phyloP scores from a whole-genome alignment of 2,329 filamentous ascomycete genomes.

The Fusarium temperatum region DNA sequence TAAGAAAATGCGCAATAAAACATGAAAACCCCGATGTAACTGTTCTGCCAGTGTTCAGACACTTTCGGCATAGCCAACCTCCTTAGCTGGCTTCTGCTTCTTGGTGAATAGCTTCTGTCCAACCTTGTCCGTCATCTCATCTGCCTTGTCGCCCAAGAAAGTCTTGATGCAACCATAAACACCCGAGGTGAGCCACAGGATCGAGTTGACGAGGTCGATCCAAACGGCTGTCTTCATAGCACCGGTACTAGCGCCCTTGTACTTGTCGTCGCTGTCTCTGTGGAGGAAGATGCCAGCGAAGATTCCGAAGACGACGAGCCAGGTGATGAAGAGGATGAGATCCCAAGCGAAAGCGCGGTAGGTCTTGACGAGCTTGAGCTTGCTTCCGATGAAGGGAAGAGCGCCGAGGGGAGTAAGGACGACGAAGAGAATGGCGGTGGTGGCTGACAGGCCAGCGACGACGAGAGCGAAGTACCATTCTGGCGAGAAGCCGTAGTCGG shows the following conservation, averaged over 20 bases:
- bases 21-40: neutral
- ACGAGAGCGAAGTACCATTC: conserved; percentile 73
- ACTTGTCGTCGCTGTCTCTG: conserved; percentile 61
- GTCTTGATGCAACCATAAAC: conserved; percentile 54
- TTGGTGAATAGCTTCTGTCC: conserved; percentile 51
- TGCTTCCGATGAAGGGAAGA: conserved; percentile 47
- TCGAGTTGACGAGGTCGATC: conserved; percentile 73
- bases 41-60: conserved; percentile 29
- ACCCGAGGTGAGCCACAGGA: conserved; percentile 68
- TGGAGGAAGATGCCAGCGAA: conserved; percentile 77
- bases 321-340: conserved; percentile 56
- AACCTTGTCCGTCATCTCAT: conserved; percentile 50
- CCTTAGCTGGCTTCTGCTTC: conserved; percentile 43
- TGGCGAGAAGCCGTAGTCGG: conserved; percentile 53
- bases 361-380: conserved; percentile 49
- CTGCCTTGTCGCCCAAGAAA: conserved; percentile 53
- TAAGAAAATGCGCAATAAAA: conserved; percentile 6
- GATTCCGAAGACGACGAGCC: conserved; percentile 75
- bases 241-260: conserved; percentile 54
- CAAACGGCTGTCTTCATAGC: conserved; percentile 77
- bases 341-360: conserved; percentile 58
- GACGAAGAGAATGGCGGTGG: conserved; percentile 59
- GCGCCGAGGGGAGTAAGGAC: conserved; percentile 49
- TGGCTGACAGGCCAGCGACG: conserved; percentile 62
- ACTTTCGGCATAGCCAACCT: conserved; percentile 43